These are phyloP conservation scores for Ascochyta viciae-villosae DNA, from an alignment of 2,329 filamentous ascomycete genomes.

Conservation along the genomic window DNA sequence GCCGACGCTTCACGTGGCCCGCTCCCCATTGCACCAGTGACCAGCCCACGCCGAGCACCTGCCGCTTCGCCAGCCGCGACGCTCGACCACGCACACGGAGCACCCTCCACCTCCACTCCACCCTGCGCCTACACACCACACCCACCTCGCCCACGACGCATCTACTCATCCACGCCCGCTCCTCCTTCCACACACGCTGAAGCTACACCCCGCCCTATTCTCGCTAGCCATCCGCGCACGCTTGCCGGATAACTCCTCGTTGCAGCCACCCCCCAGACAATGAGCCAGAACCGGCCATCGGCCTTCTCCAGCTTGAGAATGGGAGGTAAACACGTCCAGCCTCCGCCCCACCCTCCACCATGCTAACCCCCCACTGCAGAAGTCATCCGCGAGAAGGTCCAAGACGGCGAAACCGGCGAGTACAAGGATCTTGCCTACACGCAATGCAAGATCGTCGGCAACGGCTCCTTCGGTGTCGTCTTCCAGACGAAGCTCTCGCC, in stretches of 20 bases:
- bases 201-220: slow-evolving; percentile 52
- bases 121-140: slow-evolving; percentile 18
- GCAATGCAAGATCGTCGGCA: slow-evolving; percentile 99
- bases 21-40: slow-evolving; percentile 18
- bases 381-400: slow-evolving; percentile 97
- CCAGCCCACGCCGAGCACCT: slow-evolving; percentile 22
- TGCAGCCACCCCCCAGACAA: slow-evolving; percentile 54
- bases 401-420: slow-evolving; percentile 96
- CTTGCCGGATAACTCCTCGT: slow-evolving; percentile 36
- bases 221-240: slow-evolving; percentile 50
- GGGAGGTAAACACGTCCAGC: slow-evolving; percentile 78
- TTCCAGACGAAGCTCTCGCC: slow-evolving; percentile 99
- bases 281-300: slow-evolving; percentile 92
- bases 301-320: slow-evolving; percentile 89
- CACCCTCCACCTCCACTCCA: slow-evolving; percentile 30
- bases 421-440: slow-evolving; percentile 97
- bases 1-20: slow-evolving; percentile 28
- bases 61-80: slow-evolving; percentile 17
- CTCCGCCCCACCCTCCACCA: slow-evolving; percentile 8
- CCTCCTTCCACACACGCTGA: slow-evolving; percentile 55
- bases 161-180: slow-evolving; percentile 52
- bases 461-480: slow-evolving; percentile 97
- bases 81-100: slow-evolving; percentile 26
- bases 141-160: slow-evolving; percentile 60
- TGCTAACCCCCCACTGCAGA: slow-evolving; percentile 65